Evolutionary conservation across 1,284 basidiomycete genomes (phyloP).

Genomic region (Ceratobasidium sp.): DNA sequence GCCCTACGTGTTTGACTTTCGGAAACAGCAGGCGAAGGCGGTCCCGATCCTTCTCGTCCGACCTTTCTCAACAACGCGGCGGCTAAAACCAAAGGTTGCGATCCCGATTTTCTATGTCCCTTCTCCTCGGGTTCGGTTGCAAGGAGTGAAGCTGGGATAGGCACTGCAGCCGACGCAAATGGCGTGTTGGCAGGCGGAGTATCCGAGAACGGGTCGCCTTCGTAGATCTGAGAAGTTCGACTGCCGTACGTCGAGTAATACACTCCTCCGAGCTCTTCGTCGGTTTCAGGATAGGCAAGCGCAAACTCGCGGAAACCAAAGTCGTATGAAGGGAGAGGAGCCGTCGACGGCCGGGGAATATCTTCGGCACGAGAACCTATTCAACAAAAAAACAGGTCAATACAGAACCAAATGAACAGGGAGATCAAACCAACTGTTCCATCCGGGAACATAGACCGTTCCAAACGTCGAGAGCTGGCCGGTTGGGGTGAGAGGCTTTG

Average conservation of each 20-base stretch:
- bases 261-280: slow-evolving; percentile 30
- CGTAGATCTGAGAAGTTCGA: slow-evolving; percentile 4
- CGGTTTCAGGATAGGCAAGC: not conserved
- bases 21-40: not conserved
- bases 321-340: slow-evolving; percentile 10
- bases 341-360: slow-evolving; percentile 7
- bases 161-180: slow-evolving; percentile 7
- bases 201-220: slow-evolving; percentile 11
- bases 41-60: not conserved
- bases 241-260: slow-evolving; percentile 39
- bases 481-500: not conserved
- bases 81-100: not conserved
- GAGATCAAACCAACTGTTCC: slow-evolving; percentile 6
- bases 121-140: not conserved
- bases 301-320: slow-evolving; percentile 6
- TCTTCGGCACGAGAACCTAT: not conserved
- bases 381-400: not conserved
- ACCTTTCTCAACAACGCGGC: slow-evolving; percentile 3
- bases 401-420: not conserved
- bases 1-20: not conserved
- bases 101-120: slow-evolving; percentile 3
- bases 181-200: not conserved
- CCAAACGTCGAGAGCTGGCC: slow-evolving; percentile 41
- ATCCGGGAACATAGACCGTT: slow-evolving; percentile 18
- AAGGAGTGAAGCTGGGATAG: slow-evolving; percentile 9